Evolutionary conservation across 129 eudicot species (phyloP), one percentile per base, ranked within the genome.

Genomic region (Rutidosis leptorrhynchoides): DNA sequence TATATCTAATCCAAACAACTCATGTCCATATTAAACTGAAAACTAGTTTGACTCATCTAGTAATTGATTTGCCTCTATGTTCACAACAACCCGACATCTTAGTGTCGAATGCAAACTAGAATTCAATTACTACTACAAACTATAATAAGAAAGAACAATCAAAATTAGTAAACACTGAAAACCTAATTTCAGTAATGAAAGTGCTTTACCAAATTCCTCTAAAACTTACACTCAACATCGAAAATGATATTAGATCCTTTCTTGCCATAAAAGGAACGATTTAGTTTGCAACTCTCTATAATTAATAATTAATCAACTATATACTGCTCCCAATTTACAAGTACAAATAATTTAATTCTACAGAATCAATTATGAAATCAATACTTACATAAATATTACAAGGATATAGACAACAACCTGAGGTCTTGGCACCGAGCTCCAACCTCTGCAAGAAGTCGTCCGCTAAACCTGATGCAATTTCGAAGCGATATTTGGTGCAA

Each of bases 381-480:
- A 30, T 10, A 53, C 4, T 27, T 3, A 23, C 8, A 59, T 24
- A 26, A 49, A 60, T 2, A 49, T 26, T 19, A 24, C 4, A 35
- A 23, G 29, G 73, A 42, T 23, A 19, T 59, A 53, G 55, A 11
- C 43, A 37, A 65, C 58, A 35, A 88, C 98, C 95, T 84, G 53
- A 93, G 85, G 68, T 80, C 77, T 64, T 74, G 81, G 82, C 99
- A 93, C 14, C 68, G 76, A 15, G 59, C 75, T 20, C 99, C 96
- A 22, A 89, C 74, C 58, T 72, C 81, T 21, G 92, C 75, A 9
- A 93, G 90, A 58, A 93, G 85, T 72, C 19, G 76, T 16, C 96
- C 99, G 64, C 87, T 86, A 62, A 89, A 88, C 62, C 83, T 87
- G 15, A 62, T 71, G 73, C 99, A 93, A 77, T 89, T 86, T 28